Base-by-base conservation (phyloP, 495 filamentous ascomycete genomes). In the Achaetomiella virescens region DNA sequence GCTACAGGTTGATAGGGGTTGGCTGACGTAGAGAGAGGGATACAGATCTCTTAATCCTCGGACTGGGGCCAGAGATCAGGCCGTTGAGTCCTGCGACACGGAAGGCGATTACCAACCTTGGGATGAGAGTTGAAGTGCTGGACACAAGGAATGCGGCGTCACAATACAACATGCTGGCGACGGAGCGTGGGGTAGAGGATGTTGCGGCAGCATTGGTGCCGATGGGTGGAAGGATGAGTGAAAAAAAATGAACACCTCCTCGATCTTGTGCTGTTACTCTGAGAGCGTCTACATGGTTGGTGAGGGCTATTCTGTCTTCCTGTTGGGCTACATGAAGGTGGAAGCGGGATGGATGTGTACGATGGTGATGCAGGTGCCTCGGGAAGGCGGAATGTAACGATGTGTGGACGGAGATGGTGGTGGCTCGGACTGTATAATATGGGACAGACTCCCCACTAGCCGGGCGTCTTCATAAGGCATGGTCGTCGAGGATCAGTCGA, bases 81-180 rank as follows among this genome's bases (percentile, higher is more conserved):
- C 89, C 91, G 3, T 63, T 97, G 7, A 84, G 86, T n/a, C 86
- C 89, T 1, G 78, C 82, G 57, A 87, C 87, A 47, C 81, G 87
- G 60, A 74, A 76, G 55, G 74, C 80, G 58, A 83, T 99, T 52
- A 86, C 84, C 61, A 79, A 79, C 21, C 59, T 97, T 52, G 93
- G 93, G 0, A 86, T 99, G 55, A 78, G 89, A 56, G 74, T 97
- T 25, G 93, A 99, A 63, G 79, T 97, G 12, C 80, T 89, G 68
- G 93, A 97, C 75, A 99, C 93, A 35, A 76, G 90, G 55, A 97
- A 97, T 74, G 93, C 93, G 20, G 91, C 91, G 17, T 86, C 90
- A 51, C 90, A 91, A 75, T 95, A 88, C 64, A 95, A 95, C 66
- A 61, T 95, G 61, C 72, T 95, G 44, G 89, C 87, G 40, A 95